Evolutionary conservation across 495 filamentous ascomycete genomes (phyloP).

Genomic region (Tuber umbilicatum): DNA sequence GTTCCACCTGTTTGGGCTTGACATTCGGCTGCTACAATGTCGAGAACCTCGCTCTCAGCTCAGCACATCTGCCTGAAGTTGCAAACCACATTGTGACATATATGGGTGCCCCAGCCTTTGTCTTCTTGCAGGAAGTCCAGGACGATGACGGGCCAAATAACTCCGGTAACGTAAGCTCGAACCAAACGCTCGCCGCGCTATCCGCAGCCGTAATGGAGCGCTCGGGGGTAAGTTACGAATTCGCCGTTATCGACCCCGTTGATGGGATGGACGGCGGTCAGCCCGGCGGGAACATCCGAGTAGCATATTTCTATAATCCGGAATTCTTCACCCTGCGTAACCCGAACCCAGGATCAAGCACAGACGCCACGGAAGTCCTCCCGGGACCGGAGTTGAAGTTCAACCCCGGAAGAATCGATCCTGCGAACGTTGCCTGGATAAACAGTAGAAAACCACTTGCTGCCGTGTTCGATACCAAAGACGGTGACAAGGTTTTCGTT

Average conservation of each 20-base stretch:
- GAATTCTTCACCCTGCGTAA: conserved; percentile 48
- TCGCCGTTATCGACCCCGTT: conserved; percentile 48
- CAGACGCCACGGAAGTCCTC: conserved; percentile 48
- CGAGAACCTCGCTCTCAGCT: conserved; percentile 52
- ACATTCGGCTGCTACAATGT: conserved; percentile 58
- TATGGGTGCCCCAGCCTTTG: conserved; percentile 50
- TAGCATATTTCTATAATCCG: conserved; percentile 56
- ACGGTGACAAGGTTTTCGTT: conserved; percentile 50
- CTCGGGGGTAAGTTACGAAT: conserved; percentile 47
- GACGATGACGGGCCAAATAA: conserved; percentile 53
- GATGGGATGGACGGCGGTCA: conserved; percentile 52
- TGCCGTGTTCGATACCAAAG: conserved; percentile 52
- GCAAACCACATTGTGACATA: conserved; percentile 53
- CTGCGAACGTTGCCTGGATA: conserved; percentile 50
- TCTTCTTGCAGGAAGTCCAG: conserved; percentile 59
- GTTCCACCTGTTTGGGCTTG: conserved; percentile 48
- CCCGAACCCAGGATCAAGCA: conserved; percentile 46
- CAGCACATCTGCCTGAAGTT: conserved; percentile 46
- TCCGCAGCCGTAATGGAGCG: conserved; percentile 43
- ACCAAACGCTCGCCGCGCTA: conserved; percentile 48
- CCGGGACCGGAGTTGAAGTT: conserved; percentile 49
- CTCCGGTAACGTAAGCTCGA: conserved; percentile 48
- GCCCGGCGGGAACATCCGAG: conserved; percentile 60
- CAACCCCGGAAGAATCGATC: conserved; percentile 58
- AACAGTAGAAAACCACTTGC: conserved; percentile 54